Evolutionary conservation across 116 monocot genomes (phyloP), one percentile per base, ranked within the genome.

Genomic region (Papilionanthe hybrid): DNA sequence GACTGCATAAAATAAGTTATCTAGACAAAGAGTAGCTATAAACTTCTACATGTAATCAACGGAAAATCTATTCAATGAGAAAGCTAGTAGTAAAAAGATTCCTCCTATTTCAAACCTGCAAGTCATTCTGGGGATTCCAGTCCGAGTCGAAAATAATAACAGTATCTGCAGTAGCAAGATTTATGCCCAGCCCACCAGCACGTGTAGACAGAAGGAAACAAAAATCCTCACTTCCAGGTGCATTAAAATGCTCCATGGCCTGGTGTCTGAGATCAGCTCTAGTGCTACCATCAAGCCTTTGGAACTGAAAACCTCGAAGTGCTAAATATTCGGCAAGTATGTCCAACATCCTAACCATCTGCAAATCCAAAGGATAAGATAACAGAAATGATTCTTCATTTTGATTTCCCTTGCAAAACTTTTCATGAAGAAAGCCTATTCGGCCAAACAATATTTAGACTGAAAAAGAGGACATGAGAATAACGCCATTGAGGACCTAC

Each of bases 201-300:
- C 98, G 93, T 73, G 98, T 98, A 43, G 98, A 98, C 73, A 98
- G 90, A 78, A 98, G 94, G 66, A 98, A 98, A 82, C 98, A 98
- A 58, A 98, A 98, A 84, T 98, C 98, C 78, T 98, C 97, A 88
- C 94, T 94, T 72, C 94, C 93, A 42, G 94, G 93, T n/a, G 98
- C 98, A 85, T 98, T 98, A 65, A 98, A 98, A 85, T 98, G 98
- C 77, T 98, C 94, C 98, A 98, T 98, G 12, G 98, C 94, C 76
- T 98, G 98, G 50, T 94, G 98, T 44, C 98, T 92, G 47, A 98
- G 90, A 85, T 98, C 94, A 42, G 98, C 88, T 79, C 98, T 92
- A 60, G 98, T 98, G 71, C 98, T 98, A 45, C 98, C 98, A 86
- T 98, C 98, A 82, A 94, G 94, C 80, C 98, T 91, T 81, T 94